Evolutionary conservation across 768 basidiomycete genomes (phyloP).

Genomic region (Amanita pseudoporphyria): DNA sequence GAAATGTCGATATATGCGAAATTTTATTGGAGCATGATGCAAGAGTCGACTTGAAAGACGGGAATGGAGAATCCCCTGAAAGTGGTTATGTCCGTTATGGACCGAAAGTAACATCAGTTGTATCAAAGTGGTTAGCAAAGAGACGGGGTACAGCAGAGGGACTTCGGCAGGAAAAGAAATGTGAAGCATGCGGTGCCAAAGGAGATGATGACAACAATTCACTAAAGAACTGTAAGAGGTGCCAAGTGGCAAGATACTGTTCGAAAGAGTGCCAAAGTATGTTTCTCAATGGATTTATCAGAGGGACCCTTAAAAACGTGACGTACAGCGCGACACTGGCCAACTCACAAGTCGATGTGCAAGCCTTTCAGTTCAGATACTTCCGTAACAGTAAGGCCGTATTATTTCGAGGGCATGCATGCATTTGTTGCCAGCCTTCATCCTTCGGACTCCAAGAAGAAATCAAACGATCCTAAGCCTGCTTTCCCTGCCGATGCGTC

Average conservation of each 20-base stretch:
- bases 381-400: conserved; percentile 38
- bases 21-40: conserved; percentile 42
- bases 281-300: conserved; percentile 12
- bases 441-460: conserved; percentile 9
- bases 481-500: conserved; percentile 14
- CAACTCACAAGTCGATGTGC: conserved; percentile 36
- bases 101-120: conserved; percentile 31
- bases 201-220: conserved; percentile 9
- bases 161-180: conserved; percentile 34
- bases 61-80: conserved; percentile 26
- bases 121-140: conserved; percentile 38
- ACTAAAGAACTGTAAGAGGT: conserved; percentile 34
- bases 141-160: conserved; percentile 30
- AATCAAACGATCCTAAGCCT: conserved; percentile 15
- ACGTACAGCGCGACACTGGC: conserved; percentile 35
- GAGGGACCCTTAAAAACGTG: neutral
- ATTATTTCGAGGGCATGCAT: conserved; percentile 27
- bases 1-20: conserved; percentile 25
- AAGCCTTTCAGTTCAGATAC: conserved; percentile 31
- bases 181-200: conserved; percentile 23
- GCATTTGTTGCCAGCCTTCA: conserved; percentile 18
- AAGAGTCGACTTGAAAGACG: conserved; percentile 29
- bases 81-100: conserved; percentile 25
- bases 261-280: conserved; percentile 45
- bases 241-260: conserved; percentile 41